phyloP scores from a whole-genome alignment of 2,329 filamentous ascomycete species.

The Colletotrichum gigasporum region DNA sequence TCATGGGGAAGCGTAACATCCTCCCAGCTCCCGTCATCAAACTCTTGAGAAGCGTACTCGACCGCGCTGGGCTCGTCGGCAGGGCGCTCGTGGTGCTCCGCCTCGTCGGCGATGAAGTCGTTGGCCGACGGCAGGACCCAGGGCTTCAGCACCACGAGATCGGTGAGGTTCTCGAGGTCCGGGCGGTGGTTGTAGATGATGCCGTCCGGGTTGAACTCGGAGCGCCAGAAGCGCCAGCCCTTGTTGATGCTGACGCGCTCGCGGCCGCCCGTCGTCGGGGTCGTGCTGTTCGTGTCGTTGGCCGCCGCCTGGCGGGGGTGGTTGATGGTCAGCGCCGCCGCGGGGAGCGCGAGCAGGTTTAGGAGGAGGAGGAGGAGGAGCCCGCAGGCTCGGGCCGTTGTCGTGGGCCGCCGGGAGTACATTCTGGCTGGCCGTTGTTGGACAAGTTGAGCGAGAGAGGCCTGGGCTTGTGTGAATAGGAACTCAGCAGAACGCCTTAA shows the following conservation, averaged over 20 bases:
- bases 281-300: neutral
- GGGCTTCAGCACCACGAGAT: constrained; percentile 41
- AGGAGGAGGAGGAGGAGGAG: neutral
- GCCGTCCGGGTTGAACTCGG: constrained; percentile 45
- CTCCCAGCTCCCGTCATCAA: constrained; percentile 54
- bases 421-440: neutral
- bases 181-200: constrained; percentile 39
- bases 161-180: constrained; percentile 34
- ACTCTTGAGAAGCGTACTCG: constrained; percentile 42
- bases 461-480: no score
- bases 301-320: neutral
- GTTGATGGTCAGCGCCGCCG: neutral
- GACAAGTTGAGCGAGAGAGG: neutral
- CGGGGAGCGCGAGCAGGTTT: neutral
- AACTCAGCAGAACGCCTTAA: no score
- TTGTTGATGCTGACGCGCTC: constrained; percentile 45
- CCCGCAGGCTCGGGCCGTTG: neutral
- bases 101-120: constrained; percentile 45
- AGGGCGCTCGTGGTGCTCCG: constrained; percentile 42
- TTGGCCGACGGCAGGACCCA: constrained; percentile 54
- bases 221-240: constrained; percentile 50
- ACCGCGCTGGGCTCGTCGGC: constrained; percentile 41
- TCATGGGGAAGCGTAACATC: constrained; percentile 55
- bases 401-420: neutral
- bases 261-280: constrained; percentile 16